phyloP scores from a whole-genome alignment of 1,284 basidiomycete species.

The Moniliophthora roreri region DNA sequence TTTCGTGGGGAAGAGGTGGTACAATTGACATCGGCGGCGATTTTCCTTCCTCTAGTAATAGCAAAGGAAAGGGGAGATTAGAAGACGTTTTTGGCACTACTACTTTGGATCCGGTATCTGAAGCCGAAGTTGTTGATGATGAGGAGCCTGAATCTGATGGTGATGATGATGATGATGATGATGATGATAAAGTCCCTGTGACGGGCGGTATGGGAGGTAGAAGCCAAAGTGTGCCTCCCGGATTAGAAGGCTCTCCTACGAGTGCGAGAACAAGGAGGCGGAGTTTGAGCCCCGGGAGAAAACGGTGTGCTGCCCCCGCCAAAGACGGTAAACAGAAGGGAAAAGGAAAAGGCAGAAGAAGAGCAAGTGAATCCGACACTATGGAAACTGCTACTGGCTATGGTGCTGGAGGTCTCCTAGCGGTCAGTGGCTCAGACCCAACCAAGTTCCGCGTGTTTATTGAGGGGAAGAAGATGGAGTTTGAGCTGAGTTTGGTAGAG shows the following conservation, averaged over 20 bases:
- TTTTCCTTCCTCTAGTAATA: neutral
- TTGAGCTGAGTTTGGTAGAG: constrained; percentile 62
- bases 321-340: constrained; percentile 32
- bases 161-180: too few relatives aligned
- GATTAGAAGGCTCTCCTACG: constrained; percentile 41
- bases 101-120: constrained; percentile 17
- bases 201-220: constrained; percentile 29
- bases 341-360: constrained; percentile 18
- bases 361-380: constrained; percentile 16
- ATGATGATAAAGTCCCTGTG: too few relatives aligned
- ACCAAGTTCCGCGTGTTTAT: constrained; percentile 56
- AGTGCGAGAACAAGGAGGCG: constrained; percentile 25
- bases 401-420: constrained; percentile 53
- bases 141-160: constrained; percentile 26
- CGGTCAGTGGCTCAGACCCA: constrained; percentile 48
- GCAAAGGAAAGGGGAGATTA: constrained; percentile 18
- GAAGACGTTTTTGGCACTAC: constrained; percentile 19
- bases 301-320: constrained; percentile 7
- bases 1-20: constrained; percentile 7
- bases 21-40: neutral
- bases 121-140: neutral
- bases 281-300: constrained; percentile 23
- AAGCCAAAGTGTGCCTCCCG: constrained; percentile 58
- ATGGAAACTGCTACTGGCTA: constrained; percentile 24
- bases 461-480: constrained; percentile 52